Conservation (phyloP, 1,284 basidiomycete species). For the Heterobasidion parviporum region DNA sequence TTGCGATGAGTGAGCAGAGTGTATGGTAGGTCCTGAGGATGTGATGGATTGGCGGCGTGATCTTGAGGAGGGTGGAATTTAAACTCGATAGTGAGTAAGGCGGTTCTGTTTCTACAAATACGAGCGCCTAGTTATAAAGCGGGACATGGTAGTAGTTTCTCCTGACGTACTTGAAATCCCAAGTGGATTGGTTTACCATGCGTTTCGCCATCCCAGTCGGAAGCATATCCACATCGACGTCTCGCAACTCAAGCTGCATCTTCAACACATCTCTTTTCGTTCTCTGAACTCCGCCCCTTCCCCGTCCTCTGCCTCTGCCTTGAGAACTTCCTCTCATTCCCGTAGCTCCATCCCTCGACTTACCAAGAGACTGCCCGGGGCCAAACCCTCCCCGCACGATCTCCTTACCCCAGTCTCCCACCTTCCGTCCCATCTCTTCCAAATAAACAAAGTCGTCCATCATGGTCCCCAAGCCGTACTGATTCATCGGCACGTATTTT, state of each 20-base stretch:
- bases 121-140: too few species aligned
- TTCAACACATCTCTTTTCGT: slow-evolving; percentile 57
- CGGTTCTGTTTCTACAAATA: slow-evolving; percentile 48
- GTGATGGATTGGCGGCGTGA: slow-evolving; percentile 29
- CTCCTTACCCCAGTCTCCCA: slow-evolving; percentile 63
- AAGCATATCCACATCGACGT: slow-evolving; percentile 70
- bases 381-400: slow-evolving; percentile 49
- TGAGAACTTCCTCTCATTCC: slow-evolving; percentile 13
- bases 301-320: slow-evolving; percentile 18
- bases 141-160: not conserved
- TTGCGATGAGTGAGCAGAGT: slow-evolving; percentile 58
- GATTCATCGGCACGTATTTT: slow-evolving; percentile 69
- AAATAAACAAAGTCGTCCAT: slow-evolving; percentile 82
- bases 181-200: slow-evolving; percentile 69
- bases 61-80: slow-evolving; percentile 45
- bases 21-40: slow-evolving; percentile 29
- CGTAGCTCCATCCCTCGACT: not conserved
- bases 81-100: slow-evolving; percentile 70
- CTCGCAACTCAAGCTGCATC: slow-evolving; percentile 54
- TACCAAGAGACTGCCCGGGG: slow-evolving; percentile 2
- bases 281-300: slow-evolving; percentile 23
- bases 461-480: slow-evolving; percentile 75
- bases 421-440: slow-evolving; percentile 70
- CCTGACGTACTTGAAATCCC: slow-evolving; percentile 66
- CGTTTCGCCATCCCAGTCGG: slow-evolving; percentile 78